A percentile compares a stretch with the other conserved stretches of the same genome.
Evolutionary conservation across 345 rosid species (phyloP).

Genomic region (Salix caprea): DNA sequence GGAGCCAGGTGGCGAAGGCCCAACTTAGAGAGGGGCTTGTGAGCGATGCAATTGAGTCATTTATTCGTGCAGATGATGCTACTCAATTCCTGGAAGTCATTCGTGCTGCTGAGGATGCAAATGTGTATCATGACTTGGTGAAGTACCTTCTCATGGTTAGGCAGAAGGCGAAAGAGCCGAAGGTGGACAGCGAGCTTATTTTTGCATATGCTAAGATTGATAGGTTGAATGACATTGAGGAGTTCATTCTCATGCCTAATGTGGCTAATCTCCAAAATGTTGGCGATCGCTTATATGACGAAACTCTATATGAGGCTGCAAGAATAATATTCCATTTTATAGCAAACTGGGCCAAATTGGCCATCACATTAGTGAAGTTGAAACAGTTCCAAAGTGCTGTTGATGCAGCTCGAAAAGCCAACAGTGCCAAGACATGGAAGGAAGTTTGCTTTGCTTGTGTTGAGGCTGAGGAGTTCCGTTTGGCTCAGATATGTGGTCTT

Average conservation of each 20-base stretch:
- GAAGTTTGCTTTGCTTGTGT: conserved; percentile 99
- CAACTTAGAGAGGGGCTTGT: conserved; percentile 93
- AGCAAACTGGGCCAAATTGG: conserved; percentile 99
- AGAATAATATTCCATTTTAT: conserved; percentile 88
- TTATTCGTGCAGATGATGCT: conserved; percentile 91
- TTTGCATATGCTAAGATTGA: conserved; percentile 94
- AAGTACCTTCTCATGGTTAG: conserved; percentile 95
- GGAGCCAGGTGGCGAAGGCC: conserved; percentile 96
- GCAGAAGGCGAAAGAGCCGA: conserved; percentile 90
- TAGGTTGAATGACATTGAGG: conserved; percentile 82
- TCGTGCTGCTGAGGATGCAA: conserved; percentile 64
- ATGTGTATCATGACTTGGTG: conserved; percentile 93
- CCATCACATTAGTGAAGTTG: conserved; percentile 86
- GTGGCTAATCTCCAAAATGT: conserved; percentile 94
- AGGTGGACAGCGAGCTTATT: conserved; percentile 89
- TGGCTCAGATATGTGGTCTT: conserved; percentile 96
- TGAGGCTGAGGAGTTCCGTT: conserved; percentile 93
- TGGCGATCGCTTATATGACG: conserved; percentile 91
- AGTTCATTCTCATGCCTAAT: conserved; percentile 94
- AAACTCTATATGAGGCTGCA: conserved; percentile 88
- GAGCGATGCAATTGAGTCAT: conserved; percentile 94
- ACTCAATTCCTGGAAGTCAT: conserved; percentile 74
- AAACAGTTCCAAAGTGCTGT: conserved; percentile 98
- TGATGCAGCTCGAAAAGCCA: conserved; percentile 98
- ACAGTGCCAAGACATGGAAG: conserved; percentile 99